phyloP scores from a whole-genome alignment of 306 rosid species.

The Acacia confusa region DNA sequence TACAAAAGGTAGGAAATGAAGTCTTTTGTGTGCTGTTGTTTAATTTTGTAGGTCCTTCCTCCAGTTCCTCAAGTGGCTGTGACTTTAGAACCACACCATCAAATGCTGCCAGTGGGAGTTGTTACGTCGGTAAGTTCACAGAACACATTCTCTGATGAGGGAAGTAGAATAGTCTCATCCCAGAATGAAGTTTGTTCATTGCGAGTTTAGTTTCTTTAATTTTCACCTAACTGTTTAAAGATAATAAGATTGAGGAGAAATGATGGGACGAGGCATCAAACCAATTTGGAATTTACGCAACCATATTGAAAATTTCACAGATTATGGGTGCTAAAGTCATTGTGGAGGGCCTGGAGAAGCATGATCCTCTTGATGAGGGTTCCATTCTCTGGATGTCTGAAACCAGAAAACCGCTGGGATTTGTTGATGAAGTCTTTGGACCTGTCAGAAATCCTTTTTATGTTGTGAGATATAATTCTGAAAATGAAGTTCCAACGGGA shows the following conservation, averaged over 20 bases:
- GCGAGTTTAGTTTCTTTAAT: background rate
- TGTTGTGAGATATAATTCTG: constrained; percentile 80
- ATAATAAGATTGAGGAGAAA: constrained; percentile 5
- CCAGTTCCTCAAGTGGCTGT: constrained; percentile 67
- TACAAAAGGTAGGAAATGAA: background rate
- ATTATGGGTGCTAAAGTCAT: constrained; percentile 66
- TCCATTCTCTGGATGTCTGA: constrained; percentile 87
- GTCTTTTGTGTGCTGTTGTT: background rate
- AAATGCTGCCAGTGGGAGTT: constrained; percentile 70
- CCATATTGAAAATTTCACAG: constrained; percentile 47
- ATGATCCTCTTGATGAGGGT: constrained; percentile 81
- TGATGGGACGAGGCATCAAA: background rate
- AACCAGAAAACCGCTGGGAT: constrained; percentile 65
- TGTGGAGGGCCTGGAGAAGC: constrained; percentile 86
- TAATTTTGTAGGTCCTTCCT: constrained; percentile 63
- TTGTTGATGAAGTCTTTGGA: constrained; percentile 91
- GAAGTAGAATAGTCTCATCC: constrained; percentile 12
- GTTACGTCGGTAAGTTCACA: constrained; percentile 71
- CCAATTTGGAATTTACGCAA: constrained; percentile 25
- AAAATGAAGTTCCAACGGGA: constrained; percentile 68
- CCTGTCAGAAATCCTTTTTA: constrained; percentile 87
- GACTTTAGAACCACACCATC: constrained; percentile 69
- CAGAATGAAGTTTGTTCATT: constrained; percentile 3
- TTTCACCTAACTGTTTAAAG: constrained; percentile 16
- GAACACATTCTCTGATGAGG: background rate